A percentile compares a stretch with the other conserved stretches of the same genome.
These are phyloP conservation scores for Sideroxylon spinosum DNA, from an alignment of 179 eudicot genomes.

Conservation along the genomic window DNA sequence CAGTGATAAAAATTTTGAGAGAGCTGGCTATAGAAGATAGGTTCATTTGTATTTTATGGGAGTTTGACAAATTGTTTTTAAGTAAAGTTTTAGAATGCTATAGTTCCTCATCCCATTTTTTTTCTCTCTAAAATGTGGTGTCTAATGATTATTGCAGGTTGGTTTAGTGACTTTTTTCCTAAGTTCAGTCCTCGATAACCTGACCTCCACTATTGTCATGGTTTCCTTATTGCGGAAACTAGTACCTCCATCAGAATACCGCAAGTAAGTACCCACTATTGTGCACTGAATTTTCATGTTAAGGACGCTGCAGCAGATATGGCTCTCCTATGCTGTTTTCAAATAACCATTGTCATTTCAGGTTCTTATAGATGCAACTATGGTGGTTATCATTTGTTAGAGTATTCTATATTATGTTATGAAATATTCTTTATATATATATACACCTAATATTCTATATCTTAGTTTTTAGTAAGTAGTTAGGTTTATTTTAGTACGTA, in stretches of 20 bases:
- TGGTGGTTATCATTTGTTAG: background rate
- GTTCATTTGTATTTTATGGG: background rate
- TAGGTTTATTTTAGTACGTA: no score
- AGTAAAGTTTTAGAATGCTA: background rate
- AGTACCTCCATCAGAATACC: constrained; percentile 87
- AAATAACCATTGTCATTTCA: background rate
- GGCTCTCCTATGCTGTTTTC: background rate
- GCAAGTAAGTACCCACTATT: constrained; percentile 55
- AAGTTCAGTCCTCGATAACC: constrained; percentile 86
- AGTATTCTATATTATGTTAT: background rate
- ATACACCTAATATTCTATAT: no score
- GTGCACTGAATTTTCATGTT: background rate
- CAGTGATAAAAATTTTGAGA: no score
- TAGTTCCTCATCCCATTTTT: background rate
- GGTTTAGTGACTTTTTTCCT: constrained; percentile 92
- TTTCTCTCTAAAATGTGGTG: background rate
- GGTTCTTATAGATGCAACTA: background rate
- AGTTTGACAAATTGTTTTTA: no score
- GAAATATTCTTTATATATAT: no score
- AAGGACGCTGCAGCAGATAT: background rate
- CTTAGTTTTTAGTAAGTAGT: no score
- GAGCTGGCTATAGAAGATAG: constrained; percentile 1
- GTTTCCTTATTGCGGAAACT: constrained; percentile 84
- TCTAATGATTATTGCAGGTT: constrained; percentile 49
- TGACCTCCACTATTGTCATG: constrained; percentile 95